phyloP scores from a whole-genome alignment of 306 rosid genomes.

The Geum urbanum region DNA sequence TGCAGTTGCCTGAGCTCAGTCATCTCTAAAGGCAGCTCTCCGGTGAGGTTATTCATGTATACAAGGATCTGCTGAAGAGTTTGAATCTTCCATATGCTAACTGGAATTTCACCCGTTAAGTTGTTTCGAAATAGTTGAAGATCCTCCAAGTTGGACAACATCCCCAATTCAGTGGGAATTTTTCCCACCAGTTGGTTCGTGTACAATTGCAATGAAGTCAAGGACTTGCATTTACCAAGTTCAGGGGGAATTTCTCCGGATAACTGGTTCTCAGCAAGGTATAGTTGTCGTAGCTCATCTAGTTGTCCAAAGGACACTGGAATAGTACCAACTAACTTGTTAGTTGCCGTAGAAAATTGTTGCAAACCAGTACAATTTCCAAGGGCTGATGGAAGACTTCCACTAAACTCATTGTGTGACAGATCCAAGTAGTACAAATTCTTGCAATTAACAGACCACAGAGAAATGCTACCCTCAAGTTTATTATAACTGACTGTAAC shows the following conservation, averaged over 20 bases:
- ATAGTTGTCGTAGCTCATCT: constrained; percentile 27
- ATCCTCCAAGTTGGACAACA: constrained; percentile 38
- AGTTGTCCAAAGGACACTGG: constrained; percentile 64
- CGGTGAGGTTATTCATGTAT: constrained; percentile 62
- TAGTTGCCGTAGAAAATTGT: constrained; percentile 22
- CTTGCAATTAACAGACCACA: constrained; percentile 41
- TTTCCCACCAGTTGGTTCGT: constrained; percentile 63
- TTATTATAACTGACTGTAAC: constrained; percentile 31
- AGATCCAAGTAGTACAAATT: constrained; percentile 45
- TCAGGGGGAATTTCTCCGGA: constrained; percentile 68
- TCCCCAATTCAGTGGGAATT: constrained; percentile 69
- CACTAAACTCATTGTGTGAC: constrained; percentile 48
- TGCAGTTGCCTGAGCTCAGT: constrained; percentile 57
- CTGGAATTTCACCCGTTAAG: constrained; percentile 70
- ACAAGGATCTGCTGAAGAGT: constrained; percentile 50
- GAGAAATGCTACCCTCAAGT: constrained; percentile 58
- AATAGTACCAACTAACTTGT: constrained; percentile 56
- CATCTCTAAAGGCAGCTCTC: constrained; percentile 66
- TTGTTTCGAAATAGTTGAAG: constrained; percentile 53
- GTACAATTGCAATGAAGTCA: constrained; percentile 42
- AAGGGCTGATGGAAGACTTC: constrained; percentile 54
- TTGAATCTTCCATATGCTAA: constrained; percentile 74
- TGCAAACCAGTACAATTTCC: constrained; percentile 58
- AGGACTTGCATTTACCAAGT: constrained; percentile 60
- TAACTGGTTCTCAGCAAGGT: constrained; percentile 50